Evolutionary conservation across 306 rosid genomes (phyloP).

Genomic region (Fragaria nilgerrensis): DNA sequence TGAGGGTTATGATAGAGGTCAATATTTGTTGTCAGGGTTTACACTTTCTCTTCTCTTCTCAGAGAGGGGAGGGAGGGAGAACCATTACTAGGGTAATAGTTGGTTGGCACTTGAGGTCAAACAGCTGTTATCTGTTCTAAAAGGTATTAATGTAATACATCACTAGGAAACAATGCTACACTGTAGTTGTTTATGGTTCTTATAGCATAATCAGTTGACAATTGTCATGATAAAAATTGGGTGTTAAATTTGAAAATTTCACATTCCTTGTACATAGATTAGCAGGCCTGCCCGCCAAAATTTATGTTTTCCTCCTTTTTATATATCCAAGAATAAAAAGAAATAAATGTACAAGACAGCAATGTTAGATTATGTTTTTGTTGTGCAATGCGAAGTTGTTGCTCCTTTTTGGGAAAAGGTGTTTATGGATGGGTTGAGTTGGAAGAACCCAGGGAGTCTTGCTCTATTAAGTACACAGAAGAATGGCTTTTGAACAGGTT

Average conservation of each 20-base stretch:
- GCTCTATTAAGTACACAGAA: no score
- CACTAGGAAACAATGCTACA: background rate
- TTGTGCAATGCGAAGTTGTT: background rate
- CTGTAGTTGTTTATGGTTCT: background rate
- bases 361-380: background rate
- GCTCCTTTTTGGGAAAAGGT: background rate
- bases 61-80: background rate
- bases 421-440: background rate
- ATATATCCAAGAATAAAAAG: background rate
- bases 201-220: no score
- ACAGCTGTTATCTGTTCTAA: background rate
- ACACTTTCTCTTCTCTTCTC: background rate
- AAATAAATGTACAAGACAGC: no score
- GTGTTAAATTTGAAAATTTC: no score
- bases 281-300: no score
- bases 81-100: background rate
- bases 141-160: background rate
- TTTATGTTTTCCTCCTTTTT: no score
- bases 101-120: background rate
- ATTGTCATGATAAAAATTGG: no score
- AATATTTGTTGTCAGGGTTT: background rate
- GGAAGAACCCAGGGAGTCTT: background rate
- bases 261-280: background rate
- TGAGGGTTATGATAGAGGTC: background rate
- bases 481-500: no score